Evolutionary conservation across 805 yeast genomes (phyloP), one percentile per base, ranked within the genome.

Genomic region (Candida khao-thaluensis): DNA sequence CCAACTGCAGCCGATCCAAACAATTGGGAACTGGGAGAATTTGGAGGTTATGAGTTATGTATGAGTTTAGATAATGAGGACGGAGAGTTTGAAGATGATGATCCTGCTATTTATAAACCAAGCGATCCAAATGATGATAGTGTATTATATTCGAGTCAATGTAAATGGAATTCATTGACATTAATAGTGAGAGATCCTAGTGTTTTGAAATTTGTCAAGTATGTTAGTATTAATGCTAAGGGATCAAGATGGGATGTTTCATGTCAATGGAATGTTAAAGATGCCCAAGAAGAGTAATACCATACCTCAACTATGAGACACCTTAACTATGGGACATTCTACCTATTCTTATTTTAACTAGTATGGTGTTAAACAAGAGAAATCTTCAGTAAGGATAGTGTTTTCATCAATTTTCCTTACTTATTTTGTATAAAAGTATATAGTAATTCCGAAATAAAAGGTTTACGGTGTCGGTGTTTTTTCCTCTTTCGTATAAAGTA

Each of bases 171-270:
- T 59, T 76, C 78, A 31, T 65, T 93, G 43, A 76, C 78, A 18
- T 60, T 93, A 41, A 85, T 88, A 68, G 71, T 85, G 47, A 72
- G 97, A 53, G 98, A 93, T 56, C 79, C 84, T 7, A 76, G 81
- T 35, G 90, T 91, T n/a, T 67, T 95, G 63, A 85, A 90, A 59
- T 93, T 93, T 61, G 81, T 93, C 51, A 93, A 93, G 59, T 93
- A 93, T 52, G 91, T 91, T 14, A 85, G 96, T 54, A 78, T 77
- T 60, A 78, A 78, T 45, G 96, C 98, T 5, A 80, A 81, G 43
- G 95, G 97, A 1, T 81, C 93, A 28, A 73, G 99, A 56, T 93
- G 96, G 96, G 99, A 93, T 56, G 68, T 93, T 28, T 71, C 72
- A 23, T 79, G 83, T 40, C 84, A 82, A 52, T 91, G 95, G 93